phyloP scores from a whole-genome alignment of 75 land plant species.

The Selaginella tamariscina region DNA sequence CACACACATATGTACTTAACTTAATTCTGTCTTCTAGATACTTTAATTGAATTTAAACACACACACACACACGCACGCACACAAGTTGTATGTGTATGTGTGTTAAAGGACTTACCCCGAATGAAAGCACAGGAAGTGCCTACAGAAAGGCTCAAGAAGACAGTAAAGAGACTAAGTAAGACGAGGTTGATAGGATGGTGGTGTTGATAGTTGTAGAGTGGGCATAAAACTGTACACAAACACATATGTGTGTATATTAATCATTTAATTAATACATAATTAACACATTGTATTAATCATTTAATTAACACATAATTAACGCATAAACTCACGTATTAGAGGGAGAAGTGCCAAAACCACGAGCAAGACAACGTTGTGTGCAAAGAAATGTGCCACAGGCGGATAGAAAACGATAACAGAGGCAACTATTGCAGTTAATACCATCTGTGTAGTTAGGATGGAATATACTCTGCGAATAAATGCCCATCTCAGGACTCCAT shows the following conservation, averaged over 20 bases:
- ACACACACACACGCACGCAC: too few relatives aligned
- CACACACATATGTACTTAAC: too few relatives aligned
- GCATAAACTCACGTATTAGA: conserved; percentile 30
- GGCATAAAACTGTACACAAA: conserved; percentile 22
- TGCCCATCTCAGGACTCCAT: conserved; percentile 61
- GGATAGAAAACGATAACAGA: conserved; percentile 1
- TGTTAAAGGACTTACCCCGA: conserved; percentile 14
- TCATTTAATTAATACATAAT: too few relatives aligned
- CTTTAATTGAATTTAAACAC: too few relatives aligned
- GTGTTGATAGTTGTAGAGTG: conserved; percentile 17
- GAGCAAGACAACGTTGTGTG: conserved; percentile 15
- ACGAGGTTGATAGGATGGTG: conserved; percentile 19
- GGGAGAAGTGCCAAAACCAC: conserved; percentile 35
- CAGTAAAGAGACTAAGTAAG: conserved; percentile 14
- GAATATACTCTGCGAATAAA: conserved; percentile 40
- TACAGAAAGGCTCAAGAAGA: conserved; percentile 13
- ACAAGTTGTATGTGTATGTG: too few relatives aligned
- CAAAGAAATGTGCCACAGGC: conserved; percentile 20
- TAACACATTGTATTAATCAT: too few relatives aligned
- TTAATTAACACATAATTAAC: too few relatives aligned
- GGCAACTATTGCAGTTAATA: conserved; percentile 6
- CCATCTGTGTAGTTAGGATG: conserved; percentile 1
- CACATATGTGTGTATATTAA: too few relatives aligned
- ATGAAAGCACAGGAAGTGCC: conserved; percentile 15
- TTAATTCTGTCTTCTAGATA: too few relatives aligned